Conservation (phyloP, 2,329 filamentous ascomycete species). For the Neopestalotiopsis sp. region DNA sequence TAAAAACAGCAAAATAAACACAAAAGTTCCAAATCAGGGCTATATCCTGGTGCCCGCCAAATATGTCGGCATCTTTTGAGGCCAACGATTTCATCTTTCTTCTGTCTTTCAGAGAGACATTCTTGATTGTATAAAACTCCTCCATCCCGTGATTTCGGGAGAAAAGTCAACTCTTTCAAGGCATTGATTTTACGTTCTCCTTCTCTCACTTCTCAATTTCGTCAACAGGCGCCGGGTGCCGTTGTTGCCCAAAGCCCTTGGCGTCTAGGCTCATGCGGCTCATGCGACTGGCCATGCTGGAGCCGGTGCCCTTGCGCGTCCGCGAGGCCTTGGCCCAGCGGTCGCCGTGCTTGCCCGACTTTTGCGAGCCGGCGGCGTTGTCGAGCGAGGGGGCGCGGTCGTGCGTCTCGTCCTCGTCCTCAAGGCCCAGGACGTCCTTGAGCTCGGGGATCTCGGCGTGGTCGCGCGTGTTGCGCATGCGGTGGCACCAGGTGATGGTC, state of each 20-base stretch:
- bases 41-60: no score
- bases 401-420: constrained; percentile 42
- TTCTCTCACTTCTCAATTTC: background rate
- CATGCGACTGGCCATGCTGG: constrained; percentile 56
- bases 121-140: no score
- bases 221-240: background rate
- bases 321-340: constrained; percentile 52
- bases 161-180: background rate
- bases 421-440: constrained; percentile 65
- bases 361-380: constrained; percentile 34
- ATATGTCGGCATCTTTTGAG: background rate
- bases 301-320: constrained; percentile 58
- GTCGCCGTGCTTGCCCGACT: constrained; percentile 37
- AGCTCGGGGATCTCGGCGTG: constrained; percentile 75
- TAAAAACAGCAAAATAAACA: background rate
- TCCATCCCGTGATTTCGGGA: background rate
- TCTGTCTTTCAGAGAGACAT: background rate
- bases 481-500: constrained; percentile 77
- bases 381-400: background rate
- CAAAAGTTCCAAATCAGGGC: background rate
- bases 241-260: constrained; percentile 21
- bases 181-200: background rate
- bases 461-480: constrained; percentile 80
- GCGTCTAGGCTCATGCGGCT: constrained; percentile 45
- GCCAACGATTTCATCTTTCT: background rate